Conservation (phyloP, 2,329 filamentous ascomycete species). For the Penicillium sumatraense region DNA sequence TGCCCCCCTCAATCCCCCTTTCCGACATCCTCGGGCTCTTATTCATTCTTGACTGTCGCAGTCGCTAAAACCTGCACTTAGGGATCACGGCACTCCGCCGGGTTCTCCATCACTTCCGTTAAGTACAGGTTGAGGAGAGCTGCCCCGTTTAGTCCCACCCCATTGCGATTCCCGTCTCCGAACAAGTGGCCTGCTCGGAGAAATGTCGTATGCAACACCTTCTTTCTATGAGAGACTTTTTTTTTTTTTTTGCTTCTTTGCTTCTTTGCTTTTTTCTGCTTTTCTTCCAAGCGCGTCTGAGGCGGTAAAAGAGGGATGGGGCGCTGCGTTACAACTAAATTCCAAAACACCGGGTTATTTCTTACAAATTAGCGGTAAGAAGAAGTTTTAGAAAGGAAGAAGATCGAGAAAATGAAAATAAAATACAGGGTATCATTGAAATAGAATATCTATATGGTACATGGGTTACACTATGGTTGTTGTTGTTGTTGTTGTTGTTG, state of each 20-base stretch:
- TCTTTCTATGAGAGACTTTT: slow-evolving; percentile 11
- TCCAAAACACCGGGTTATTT: not conserved
- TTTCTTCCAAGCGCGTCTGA: slow-evolving; percentile 3
- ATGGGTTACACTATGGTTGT: slow-evolving; percentile 13
- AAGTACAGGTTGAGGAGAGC: slow-evolving; percentile 55
- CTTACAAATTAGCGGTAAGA: too few relatives aligned
- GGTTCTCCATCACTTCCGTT: slow-evolving; percentile 44
- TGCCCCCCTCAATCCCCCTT: slow-evolving; percentile 3
- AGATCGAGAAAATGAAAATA: not conserved
- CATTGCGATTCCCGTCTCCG: slow-evolving; percentile 24
- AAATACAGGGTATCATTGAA: slow-evolving; percentile 29
- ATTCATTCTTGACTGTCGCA: slow-evolving; percentile 19
- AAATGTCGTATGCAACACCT: too few relatives aligned
- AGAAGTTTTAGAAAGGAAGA: too few relatives aligned
- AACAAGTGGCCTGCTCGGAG: slow-evolving; percentile 10
- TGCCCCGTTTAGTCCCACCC: slow-evolving; percentile 30
- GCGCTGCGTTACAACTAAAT: not conserved
- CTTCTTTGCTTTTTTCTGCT: not conserved
- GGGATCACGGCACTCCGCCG: slow-evolving; percentile 38
- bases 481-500: slow-evolving; percentile 8
- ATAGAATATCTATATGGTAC: slow-evolving; percentile 10
- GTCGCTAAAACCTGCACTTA: slow-evolving; percentile 55
- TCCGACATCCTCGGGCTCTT: slow-evolving; percentile 14
- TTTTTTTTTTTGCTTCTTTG: not conserved
- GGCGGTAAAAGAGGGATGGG: not conserved